phyloP scores from a whole-genome alignment of 192 early-diverging fungal genomes.

The Coemansia aciculifera region DNA sequence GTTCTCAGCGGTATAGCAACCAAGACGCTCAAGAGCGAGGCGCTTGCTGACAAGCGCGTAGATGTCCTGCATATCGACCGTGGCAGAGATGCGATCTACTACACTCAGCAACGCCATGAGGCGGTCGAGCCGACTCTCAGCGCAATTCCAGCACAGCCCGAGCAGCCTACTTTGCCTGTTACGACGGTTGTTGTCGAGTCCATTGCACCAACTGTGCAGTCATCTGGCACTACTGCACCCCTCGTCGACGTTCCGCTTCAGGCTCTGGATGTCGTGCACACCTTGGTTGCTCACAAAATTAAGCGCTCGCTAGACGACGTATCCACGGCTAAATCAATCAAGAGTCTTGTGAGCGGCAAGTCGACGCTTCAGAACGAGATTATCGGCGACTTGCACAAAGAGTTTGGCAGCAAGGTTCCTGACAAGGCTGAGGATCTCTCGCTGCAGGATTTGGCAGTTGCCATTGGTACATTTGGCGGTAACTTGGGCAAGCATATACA shows the following conservation, averaged over 20 bases:
- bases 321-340: conserved; percentile 66
- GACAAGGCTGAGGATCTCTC: conserved; percentile 92
- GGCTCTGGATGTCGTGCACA: conserved; percentile 73
- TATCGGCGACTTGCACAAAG: conserved; percentile 89
- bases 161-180: neutral
- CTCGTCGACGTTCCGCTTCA: conserved; percentile 73
- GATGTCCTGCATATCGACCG: conserved; percentile 20
- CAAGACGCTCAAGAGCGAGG: conserved; percentile 28
- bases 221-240: conserved; percentile 53
- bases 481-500: conserved; percentile 76
- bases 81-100: conserved; percentile 24
- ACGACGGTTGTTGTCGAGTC: neutral
- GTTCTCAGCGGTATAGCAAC: conserved; percentile 86
- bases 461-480: conserved; percentile 62
- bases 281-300: conserved; percentile 84
- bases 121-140: neutral
- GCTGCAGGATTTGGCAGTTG: conserved; percentile 72
- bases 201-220: neutral
- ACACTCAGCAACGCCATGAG: neutral
- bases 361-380: conserved; percentile 96
- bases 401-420: conserved; percentile 80
- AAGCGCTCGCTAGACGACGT: conserved; percentile 78
- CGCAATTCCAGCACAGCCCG: neutral
- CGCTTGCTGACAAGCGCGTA: neutral
- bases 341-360: conserved; percentile 90